Evolutionary conservation across 2,329 filamentous ascomycete species (phyloP).

Genomic region (Lachnellula subtilissima): DNA sequence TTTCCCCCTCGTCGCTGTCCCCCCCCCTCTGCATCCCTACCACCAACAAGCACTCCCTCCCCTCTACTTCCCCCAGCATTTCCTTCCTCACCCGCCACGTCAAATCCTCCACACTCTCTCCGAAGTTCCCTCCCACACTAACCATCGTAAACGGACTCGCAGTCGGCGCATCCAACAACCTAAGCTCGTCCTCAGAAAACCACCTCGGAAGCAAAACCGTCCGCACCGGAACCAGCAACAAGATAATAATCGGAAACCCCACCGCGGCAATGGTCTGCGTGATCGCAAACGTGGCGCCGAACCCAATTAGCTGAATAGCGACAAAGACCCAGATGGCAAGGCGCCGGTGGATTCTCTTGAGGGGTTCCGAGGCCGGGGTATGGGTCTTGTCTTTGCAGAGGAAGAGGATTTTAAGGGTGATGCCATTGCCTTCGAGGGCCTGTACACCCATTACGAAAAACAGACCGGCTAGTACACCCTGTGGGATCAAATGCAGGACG

Average conservation of each 20-base stretch:
- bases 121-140: slow-evolving; percentile 29
- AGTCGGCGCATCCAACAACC: slow-evolving; percentile 58
- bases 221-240: slow-evolving; percentile 24
- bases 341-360: slow-evolving; percentile 57
- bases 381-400: slow-evolving; percentile 59
- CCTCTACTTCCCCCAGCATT: slow-evolving; percentile 1
- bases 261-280: slow-evolving; percentile 80
- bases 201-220: slow-evolving; percentile 37
- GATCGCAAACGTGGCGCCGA: slow-evolving; percentile 75
- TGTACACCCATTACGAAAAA: slow-evolving; percentile 85
- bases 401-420: slow-evolving; percentile 70
- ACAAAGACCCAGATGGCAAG: slow-evolving; percentile 69
- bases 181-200: slow-evolving; percentile 26
- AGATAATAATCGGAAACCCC: slow-evolving; percentile 56
- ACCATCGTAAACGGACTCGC: slow-evolving; percentile 42
- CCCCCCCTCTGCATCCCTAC: slow-evolving; percentile 2
- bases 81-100: background rate
- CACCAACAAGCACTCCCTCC: slow-evolving; percentile 13
- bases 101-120: slow-evolving; percentile 31
- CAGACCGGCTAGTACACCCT: slow-evolving; percentile 72
- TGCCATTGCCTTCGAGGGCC: slow-evolving; percentile 70
- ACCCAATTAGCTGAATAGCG: slow-evolving; percentile 61
- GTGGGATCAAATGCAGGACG: slow-evolving; percentile 72
- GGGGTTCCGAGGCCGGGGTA: slow-evolving; percentile 55
- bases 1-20: slow-evolving; percentile 24